Evolutionary conservation across 768 basidiomycete species (phyloP).

Genomic region (Kwoniella botswanensis): DNA sequence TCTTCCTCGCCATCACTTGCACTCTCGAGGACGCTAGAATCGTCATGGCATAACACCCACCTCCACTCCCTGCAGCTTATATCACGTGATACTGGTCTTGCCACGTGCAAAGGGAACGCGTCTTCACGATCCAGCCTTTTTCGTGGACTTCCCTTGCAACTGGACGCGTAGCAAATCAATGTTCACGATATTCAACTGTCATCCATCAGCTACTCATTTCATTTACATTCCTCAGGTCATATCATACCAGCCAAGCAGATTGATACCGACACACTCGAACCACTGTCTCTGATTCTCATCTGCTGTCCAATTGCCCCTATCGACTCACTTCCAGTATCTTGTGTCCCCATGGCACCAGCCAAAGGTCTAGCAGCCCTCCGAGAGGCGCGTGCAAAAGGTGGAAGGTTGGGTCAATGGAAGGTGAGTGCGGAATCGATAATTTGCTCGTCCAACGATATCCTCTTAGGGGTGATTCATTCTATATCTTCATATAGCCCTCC

Average conservation of each 20-base stretch:
- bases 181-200: neutral
- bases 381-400: constrained; percentile 57
- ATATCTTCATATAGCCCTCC: constrained; percentile 57
- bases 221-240: neutral
- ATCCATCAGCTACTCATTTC: neutral
- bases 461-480: neutral
- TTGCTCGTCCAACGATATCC: neutral
- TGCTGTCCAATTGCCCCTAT: too few species aligned
- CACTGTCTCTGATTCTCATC: too few species aligned
- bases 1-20: neutral
- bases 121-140: neutral
- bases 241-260: neutral
- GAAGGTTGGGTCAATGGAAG: constrained; percentile 57
- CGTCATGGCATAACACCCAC: neutral
- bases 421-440: constrained; percentile 32
- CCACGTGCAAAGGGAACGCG: constrained; percentile 1
- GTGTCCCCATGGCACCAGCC: constrained; percentile 14
- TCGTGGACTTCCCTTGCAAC: neutral
- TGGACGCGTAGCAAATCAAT: neutral
- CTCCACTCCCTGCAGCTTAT: neutral
- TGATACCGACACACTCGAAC: neutral
- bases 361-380: constrained; percentile 57
- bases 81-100: neutral
- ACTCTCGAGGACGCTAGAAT: constrained; percentile 3
- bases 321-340: neutral